phyloP scores from a whole-genome alignment of 2,329 filamentous ascomycete species.

The Colletotrichum cordylinicola region DNA sequence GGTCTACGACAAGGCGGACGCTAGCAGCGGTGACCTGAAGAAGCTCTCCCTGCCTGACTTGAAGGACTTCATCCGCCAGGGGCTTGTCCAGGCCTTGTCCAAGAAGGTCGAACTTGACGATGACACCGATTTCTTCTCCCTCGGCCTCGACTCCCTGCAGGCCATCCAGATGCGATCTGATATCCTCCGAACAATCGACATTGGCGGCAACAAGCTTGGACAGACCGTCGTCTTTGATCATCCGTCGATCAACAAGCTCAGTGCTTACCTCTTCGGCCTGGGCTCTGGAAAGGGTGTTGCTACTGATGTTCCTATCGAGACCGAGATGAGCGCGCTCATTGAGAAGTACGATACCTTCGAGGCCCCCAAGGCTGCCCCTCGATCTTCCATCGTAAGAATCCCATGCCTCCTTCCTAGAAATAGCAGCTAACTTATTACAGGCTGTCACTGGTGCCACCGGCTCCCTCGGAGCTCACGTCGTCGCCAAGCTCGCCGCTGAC shows the following conservation, averaged over 20 bases:
- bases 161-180: constrained; percentile 59
- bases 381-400: neutral
- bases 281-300: constrained; percentile 38
- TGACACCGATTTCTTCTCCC: constrained; percentile 63
- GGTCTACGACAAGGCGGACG: constrained; percentile 36
- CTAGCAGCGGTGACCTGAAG: constrained; percentile 18
- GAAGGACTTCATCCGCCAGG: constrained; percentile 36
- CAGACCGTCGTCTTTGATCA: constrained; percentile 67
- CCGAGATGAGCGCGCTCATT: constrained; percentile 30
- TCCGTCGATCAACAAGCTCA: constrained; percentile 52
- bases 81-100: constrained; percentile 30
- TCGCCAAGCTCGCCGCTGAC: constrained; percentile 63
- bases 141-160: constrained; percentile 64
- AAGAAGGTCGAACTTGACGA: constrained; percentile 29
- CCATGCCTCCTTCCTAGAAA: accelerated
- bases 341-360: constrained; percentile 25
- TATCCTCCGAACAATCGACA: constrained; percentile 56
- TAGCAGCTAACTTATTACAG: constrained; percentile 17
- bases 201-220: constrained; percentile 50
- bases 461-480: constrained; percentile 66
- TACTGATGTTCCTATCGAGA: constrained; percentile 29
- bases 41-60: constrained; percentile 32
- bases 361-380: neutral
- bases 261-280: constrained; percentile 48
- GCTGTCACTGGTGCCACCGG: constrained; percentile 71